phyloP scores from a whole-genome alignment of 1,284 basidiomycete genomes.

The Pseudozyma pruni region DNA sequence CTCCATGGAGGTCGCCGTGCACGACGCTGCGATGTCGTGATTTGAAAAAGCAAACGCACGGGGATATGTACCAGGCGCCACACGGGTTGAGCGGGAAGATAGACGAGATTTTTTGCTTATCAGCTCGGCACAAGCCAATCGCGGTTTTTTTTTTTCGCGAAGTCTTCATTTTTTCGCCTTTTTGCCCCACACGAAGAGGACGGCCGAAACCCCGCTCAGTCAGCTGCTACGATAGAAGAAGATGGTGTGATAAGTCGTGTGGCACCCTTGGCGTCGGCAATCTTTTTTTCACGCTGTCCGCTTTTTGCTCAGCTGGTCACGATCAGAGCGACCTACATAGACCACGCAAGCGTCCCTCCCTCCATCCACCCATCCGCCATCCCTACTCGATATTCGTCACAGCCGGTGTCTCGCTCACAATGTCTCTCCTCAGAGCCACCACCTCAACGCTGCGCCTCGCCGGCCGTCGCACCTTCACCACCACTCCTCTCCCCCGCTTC shows the following conservation, averaged over 20 bases:
- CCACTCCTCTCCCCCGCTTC: slow-evolving; percentile 2
- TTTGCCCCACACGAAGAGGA: background rate
- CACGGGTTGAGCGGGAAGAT: too few species aligned
- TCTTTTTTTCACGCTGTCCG: slow-evolving; percentile 2
- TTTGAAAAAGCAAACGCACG: too few species aligned
- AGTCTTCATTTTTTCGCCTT: slow-evolving; percentile 8
- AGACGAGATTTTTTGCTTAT: too few species aligned
- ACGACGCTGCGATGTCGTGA: too few species aligned
- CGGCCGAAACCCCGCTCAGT: slow-evolving; percentile 7
- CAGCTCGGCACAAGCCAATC: too few species aligned
- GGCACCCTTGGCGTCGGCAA: background rate
- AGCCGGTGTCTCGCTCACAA: too few species aligned
- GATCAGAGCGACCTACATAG: too few species aligned
- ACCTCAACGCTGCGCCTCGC: slow-evolving; percentile 1
- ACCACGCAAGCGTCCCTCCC: too few species aligned
- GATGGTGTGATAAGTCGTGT: slow-evolving; percentile 13
- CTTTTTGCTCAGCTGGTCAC: background rate
- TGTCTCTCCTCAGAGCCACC: slow-evolving; percentile 9
- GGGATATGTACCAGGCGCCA: too few species aligned
- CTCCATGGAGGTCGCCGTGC: too few species aligned
- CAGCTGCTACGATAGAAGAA: background rate
- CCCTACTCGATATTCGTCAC: background rate
- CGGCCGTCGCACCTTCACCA: slow-evolving; percentile 7
- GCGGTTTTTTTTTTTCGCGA: slow-evolving; percentile 8
- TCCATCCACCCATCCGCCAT: background rate